Evolutionary conservation across 208 protist species (phyloP).

Genomic region (Wallacemonas collosoma): DNA sequence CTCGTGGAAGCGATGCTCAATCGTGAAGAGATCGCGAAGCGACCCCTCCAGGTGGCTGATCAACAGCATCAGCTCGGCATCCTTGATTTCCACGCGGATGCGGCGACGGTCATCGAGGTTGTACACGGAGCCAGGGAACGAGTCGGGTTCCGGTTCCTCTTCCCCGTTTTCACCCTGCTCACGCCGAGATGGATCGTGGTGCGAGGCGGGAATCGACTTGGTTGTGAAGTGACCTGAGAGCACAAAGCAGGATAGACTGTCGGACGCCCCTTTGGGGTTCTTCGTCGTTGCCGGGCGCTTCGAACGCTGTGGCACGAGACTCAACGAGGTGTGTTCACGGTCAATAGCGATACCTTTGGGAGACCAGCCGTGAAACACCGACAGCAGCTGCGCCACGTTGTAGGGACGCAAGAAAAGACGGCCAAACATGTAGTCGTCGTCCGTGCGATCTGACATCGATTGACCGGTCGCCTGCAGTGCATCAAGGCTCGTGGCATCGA

Average conservation of each 20-base stretch:
- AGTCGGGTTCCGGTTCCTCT: constrained; percentile 21
- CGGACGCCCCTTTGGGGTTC: neutral
- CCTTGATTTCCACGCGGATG: constrained; percentile 44
- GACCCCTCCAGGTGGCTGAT: constrained; percentile 73
- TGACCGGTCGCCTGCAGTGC: neutral
- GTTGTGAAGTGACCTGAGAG: constrained; percentile 47
- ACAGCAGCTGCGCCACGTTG: constrained; percentile 83
- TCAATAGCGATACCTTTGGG: constrained; percentile 31
- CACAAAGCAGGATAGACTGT: constrained; percentile 29
- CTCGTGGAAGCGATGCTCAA: constrained; percentile 63
- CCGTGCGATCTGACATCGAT: constrained; percentile 9
- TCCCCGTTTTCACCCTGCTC: constrained; percentile 14
- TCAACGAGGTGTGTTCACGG: constrained; percentile 54
- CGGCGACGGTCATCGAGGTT: constrained; percentile 50
- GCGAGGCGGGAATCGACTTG: constrained; percentile 15
- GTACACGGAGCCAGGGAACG: constrained; percentile 41
- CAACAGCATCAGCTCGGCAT: constrained; percentile 69
- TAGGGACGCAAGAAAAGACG: constrained; percentile 85
- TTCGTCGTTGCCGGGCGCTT: neutral
- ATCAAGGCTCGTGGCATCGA: neutral
- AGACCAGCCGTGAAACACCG: constrained; percentile 71
- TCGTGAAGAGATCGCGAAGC: constrained; percentile 73
- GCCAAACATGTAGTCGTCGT: constrained; percentile 69
- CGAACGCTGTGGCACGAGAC: constrained; percentile 20
- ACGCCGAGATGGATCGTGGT: neutral